phyloP scores from a whole-genome alignment of 1,284 basidiomycete species.

The Microbotryum lychnidis-dioicae region DNA sequence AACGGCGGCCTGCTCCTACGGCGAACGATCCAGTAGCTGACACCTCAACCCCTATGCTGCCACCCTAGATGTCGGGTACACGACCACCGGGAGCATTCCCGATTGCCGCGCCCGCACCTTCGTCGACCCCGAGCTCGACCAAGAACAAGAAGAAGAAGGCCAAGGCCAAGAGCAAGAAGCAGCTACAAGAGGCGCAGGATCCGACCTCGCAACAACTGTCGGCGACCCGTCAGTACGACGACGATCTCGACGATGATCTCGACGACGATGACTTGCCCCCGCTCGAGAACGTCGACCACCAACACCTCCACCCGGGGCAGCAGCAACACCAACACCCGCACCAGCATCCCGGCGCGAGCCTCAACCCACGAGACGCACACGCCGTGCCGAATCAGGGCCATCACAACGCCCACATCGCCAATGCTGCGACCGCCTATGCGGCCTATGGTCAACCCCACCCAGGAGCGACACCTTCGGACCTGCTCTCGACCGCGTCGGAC shows the following conservation, averaged over 20 bases:
- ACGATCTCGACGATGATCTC: background rate
- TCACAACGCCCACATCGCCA: background rate
- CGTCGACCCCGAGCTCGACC: background rate
- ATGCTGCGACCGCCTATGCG: background rate
- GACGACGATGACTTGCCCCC: conserved; percentile 14
- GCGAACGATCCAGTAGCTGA: background rate
- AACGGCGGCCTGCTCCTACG: background rate
- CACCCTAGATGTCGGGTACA: no score
- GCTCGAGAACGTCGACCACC: conserved; percentile 10
- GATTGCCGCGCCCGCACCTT: background rate
- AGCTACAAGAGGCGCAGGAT: conserved; percentile 19
- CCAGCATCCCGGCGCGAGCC: background rate
- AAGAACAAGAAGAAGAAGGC: conserved; percentile 21
- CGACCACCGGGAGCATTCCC: conserved; percentile 4
- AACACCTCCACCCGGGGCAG: background rate
- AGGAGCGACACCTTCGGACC: conserved; percentile 39
- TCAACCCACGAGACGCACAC: background rate
- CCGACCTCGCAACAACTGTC: background rate
- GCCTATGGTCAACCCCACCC: conserved; percentile 6
- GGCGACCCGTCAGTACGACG: background rate
- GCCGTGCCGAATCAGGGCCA: background rate
- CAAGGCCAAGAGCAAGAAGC: conserved; percentile 13
- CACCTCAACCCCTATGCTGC: background rate
- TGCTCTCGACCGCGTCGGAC: conserved; percentile 52
- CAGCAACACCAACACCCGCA: background rate